Base-by-base conservation (phyloP, 1,284 basidiomycete species). In the Ustilago nuda region DNA sequence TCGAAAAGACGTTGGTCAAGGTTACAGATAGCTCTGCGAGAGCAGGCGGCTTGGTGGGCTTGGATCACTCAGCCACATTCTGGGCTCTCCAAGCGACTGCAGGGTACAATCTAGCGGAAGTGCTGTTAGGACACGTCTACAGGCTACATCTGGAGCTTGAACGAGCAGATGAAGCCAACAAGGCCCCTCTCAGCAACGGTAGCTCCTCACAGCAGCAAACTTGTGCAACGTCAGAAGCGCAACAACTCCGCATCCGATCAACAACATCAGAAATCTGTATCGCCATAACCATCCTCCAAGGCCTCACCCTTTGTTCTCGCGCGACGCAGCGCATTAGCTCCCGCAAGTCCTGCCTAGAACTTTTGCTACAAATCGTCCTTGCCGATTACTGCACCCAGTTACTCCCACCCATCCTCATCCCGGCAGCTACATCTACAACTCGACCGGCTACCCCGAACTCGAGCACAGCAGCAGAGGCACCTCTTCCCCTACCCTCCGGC, bases 241-340 rank as follows among this genome's bases (percentile, higher is more conserved):
- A 65, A 50, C 56, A 52, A 3, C 59, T 69, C 30, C 61, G 73
- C 8, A 32, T 76, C 8, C 66, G 57, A 15, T 53, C 50, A 7
- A 53, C 50, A 3, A 66, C 67, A 17, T 60, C 60, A 4, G 71
- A 77, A 32, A 56, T 67, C 45, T 73, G 75, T 43, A 71, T 72
- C 39, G 43, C 61, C 46, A 66, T 77, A 48, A 71, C 70, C 61
- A 66, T 77, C 55, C 67, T 77, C 7, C 75, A 77, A 36, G 75
- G 75, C 8, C 67, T 77, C 19, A 60, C 75, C 8, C 71, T 77
- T 5, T 77, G 66, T 61, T 66, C 64, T 54, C 51, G 39, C 13
- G 41, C 57, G 2, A 70, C 53, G 36, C 66, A 62, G 43, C 61
- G 65, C 8, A 73, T 77, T 54, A 67, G 57, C 4, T 60, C 59